phyloP scores from a whole-genome alignment of 2,329 filamentous ascomycete genomes.

The Periconia sp. region DNA sequence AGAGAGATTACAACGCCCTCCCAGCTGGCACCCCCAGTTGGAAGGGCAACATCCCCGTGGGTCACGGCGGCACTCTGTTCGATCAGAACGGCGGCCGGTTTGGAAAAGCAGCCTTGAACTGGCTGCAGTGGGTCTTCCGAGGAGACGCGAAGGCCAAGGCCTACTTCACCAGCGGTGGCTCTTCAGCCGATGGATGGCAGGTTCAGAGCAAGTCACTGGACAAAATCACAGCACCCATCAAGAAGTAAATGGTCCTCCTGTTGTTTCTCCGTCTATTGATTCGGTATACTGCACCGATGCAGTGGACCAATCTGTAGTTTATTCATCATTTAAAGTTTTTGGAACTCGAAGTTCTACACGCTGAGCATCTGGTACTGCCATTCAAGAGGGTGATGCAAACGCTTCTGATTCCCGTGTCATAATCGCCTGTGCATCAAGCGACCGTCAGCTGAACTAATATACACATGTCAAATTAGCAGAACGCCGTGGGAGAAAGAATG shows the following conservation, averaged over 20 bases:
- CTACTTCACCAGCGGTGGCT: background rate
- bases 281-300: too few relatives aligned
- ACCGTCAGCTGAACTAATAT: too few relatives aligned
- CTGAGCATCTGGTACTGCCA: too few relatives aligned
- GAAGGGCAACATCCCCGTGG: constrained; percentile 24
- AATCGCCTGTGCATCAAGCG: too few relatives aligned
- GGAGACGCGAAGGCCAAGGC: constrained; percentile 5
- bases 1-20: constrained; percentile 19
- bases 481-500: too few relatives aligned
- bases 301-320: too few relatives aligned
- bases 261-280: too few relatives aligned
- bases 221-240: background rate
- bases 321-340: too few relatives aligned
- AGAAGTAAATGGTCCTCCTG: background rate
- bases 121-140: constrained; percentile 17
- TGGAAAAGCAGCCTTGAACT: constrained; percentile 14
- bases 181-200: background rate
- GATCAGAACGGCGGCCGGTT: constrained; percentile 18
- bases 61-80: constrained; percentile 17
- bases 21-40: constrained; percentile 12
- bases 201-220: background rate
- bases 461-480: too few relatives aligned
- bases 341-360: too few relatives aligned
- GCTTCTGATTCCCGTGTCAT: too few relatives aligned
- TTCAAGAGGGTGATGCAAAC: too few relatives aligned